A percentile compares a stretch with the other conserved stretches of the same genome.
phyloP scores from a whole-genome alignment of 805 yeast species.

The Lipomyces kockii region DNA sequence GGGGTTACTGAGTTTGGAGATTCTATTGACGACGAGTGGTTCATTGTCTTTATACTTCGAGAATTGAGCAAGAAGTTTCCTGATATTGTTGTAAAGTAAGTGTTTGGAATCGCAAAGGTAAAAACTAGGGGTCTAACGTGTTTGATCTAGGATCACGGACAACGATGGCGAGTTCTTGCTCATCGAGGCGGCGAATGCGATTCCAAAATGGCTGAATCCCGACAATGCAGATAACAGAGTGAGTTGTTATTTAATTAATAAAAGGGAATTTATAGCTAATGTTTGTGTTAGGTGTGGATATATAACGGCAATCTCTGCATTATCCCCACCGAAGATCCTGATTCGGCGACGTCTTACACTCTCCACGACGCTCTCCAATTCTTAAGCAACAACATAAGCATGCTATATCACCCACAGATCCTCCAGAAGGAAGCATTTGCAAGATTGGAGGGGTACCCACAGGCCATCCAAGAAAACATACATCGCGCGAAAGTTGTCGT shows the following conservation, averaged over 20 bases:
- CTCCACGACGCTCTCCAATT: conserved; percentile 17
- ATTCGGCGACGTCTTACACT: conserved; percentile 15
- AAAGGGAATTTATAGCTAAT: conserved; percentile 49
- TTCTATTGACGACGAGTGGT: conserved; percentile 45
- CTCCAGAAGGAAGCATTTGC: conserved; percentile 27
- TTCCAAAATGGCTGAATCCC: conserved; percentile 57
- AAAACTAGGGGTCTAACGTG: neutral
- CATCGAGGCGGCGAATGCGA: conserved; percentile 53
- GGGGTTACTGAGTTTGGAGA: conserved; percentile 43
- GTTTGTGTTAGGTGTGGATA: conserved; percentile 37
- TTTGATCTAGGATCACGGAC: conserved; percentile 47
- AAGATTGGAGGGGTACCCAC: conserved; percentile 32
- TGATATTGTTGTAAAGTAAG: conserved; percentile 35
- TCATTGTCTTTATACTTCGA: conserved; percentile 40
- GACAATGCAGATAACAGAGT: conserved; percentile 55
- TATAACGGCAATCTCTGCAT: conserved; percentile 35
- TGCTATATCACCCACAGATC: conserved; percentile 10
- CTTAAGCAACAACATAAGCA: neutral
- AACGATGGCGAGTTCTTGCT: conserved; percentile 62
- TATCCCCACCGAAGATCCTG: conserved; percentile 22
- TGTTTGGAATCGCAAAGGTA: neutral
- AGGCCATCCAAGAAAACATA: conserved; percentile 21
- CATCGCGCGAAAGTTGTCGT: conserved; percentile 37
- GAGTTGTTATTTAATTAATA: conserved; percentile 41
- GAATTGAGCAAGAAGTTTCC: conserved; percentile 30